phyloP scores from a whole-genome alignment of 1,284 basidiomycete genomes.

The Ganoderma lingzhi region DNA sequence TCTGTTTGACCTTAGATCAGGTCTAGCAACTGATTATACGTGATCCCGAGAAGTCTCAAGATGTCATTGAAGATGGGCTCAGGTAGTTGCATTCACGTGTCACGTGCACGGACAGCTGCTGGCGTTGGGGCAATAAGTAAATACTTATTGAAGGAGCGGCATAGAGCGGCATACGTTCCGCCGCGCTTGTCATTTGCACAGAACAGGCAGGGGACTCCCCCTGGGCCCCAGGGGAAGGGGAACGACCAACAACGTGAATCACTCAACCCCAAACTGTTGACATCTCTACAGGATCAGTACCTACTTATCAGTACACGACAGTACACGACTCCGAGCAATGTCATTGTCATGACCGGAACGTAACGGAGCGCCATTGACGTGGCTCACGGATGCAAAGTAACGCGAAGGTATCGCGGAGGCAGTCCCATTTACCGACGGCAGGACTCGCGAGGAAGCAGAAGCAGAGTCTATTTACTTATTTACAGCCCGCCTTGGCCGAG shows the following conservation, averaged over 20 bases:
- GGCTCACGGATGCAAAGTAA: background rate
- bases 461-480: background rate
- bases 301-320: no score
- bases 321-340: background rate
- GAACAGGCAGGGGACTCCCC: conserved; percentile 1
- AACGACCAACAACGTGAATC: background rate
- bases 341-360: background rate
- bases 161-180: background rate
- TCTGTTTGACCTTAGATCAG: conserved; percentile 23
- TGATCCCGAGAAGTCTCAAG: background rate
- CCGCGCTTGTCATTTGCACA: background rate
- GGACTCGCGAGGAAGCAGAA: background rate
- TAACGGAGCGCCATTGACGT: background rate
- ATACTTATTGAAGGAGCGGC: background rate
- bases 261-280: background rate
- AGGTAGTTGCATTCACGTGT: background rate
- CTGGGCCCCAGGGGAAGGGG: background rate
- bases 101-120: background rate
- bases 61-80: background rate
- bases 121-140: background rate
- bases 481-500: background rate
- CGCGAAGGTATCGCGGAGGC: conserved; percentile 20
- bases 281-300: background rate
- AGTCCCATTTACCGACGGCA: conserved; percentile 18
- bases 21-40: background rate